Evolutionary conservation across 2,329 filamentous ascomycete genomes (phyloP), one percentile per base, ranked within the genome.

Genomic region (Botrytis squamosa): DNA sequence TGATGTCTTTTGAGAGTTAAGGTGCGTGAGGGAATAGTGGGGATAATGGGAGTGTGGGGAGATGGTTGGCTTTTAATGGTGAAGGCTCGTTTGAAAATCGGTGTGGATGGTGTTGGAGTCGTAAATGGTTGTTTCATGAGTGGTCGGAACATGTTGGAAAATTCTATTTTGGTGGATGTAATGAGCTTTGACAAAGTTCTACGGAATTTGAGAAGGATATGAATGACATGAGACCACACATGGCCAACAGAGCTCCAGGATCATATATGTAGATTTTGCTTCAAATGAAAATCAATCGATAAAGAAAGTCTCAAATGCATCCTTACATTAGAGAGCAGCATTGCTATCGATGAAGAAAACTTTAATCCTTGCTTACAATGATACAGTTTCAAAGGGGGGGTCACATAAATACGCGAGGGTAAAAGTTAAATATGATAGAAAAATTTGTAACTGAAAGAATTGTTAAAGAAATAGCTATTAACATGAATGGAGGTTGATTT

Each of bases 31-130:
- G n/a, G 0, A 0, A 9, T 29, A 16, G 5, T 29, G 52, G n/a
- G 18, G 14, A 0, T 1, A 18, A 4, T 8, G 1, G 2, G 52
- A 1, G 5, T 18, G 1, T 29, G n/a, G 0, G n/a, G 3, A 8
- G 0, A 29, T 29, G n/a, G 6, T 55, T 18, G n/a, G 14, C 52
- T 55, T 29, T 29, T 18, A 14, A 55, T 55, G 14, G 52, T 29
- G 6, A 55, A 55, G 14, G n/a, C 18, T 29, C 52, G 52, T 29
- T 29, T 55, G n/a, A 14, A 8, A 29, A 55, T 18, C 0, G 0
- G 0, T 55, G 29, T n/a, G 14, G n/a, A 16, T 29, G n/a, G 52
- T 29, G 52, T 7, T 7, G 18, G 52, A 29, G 2, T 16, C 6
- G 52, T 29, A 18, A 29, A 16, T 29, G 52, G 12, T 18, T 16